phyloP scores from a whole-genome alignment of 768 basidiomycete genomes.

The Podaxis sp. region DNA sequence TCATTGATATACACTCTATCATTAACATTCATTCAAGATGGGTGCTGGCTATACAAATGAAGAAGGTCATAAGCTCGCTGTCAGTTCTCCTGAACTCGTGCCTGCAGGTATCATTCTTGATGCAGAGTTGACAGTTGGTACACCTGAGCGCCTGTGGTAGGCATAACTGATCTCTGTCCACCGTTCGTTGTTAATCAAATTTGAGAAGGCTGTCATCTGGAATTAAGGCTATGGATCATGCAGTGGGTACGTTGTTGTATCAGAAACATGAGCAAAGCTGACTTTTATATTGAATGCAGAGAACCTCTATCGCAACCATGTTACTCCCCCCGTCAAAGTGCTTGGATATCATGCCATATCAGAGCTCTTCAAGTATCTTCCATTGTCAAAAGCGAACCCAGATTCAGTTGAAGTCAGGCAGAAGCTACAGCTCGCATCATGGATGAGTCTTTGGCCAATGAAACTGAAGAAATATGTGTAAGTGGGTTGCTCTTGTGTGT shows the following conservation, averaged over 20 bases:
- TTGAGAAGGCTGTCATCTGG: conserved; percentile 72
- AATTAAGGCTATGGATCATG: conserved; percentile 76
- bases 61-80: conserved; percentile 60
- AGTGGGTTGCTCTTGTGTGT: neutral
- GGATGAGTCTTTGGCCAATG: conserved; percentile 79
- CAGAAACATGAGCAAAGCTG: neutral
- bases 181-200: neutral
- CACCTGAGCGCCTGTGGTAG: conserved; percentile 76
- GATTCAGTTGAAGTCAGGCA: conserved; percentile 58
- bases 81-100: conserved; percentile 55
- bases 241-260: conserved; percentile 54
- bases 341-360: conserved; percentile 66
- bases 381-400: conserved; percentile 60
- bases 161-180: conserved; percentile 14
- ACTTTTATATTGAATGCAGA: conserved; percentile 36
- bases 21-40: conserved; percentile 34
- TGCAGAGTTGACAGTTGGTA: conserved; percentile 68
- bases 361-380: conserved; percentile 75
- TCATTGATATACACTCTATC: neutral
- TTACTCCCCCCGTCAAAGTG: conserved; percentile 59
- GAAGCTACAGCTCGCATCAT: conserved; percentile 69
- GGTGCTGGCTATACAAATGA: conserved; percentile 75
- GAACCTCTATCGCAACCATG: conserved; percentile 56
- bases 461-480: conserved; percentile 58
- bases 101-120: conserved; percentile 79